phyloP scores from a whole-genome alignment of 768 basidiomycete genomes.

The Lentinula lateritia region DNA sequence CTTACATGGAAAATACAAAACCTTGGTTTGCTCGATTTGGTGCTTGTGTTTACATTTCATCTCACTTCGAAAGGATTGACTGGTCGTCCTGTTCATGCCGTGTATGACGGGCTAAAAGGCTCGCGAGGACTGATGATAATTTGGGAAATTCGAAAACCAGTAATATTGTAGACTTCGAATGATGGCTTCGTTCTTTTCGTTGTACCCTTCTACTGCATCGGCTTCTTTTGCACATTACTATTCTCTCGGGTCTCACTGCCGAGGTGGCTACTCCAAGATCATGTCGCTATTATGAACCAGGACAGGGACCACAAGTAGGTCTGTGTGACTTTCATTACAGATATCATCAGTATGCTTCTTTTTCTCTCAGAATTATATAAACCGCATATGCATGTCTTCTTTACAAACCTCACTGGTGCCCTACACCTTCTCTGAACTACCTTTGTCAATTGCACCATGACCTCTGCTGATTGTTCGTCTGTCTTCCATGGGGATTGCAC shows the following conservation, averaged over 20 bases:
- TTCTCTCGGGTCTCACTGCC: background rate
- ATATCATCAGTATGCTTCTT: constrained; percentile 1
- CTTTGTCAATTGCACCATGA: background rate
- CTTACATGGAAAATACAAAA: background rate
- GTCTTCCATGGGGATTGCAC: background rate
- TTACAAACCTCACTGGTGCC: background rate
- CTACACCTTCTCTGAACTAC: background rate
- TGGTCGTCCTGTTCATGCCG: background rate
- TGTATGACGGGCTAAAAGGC: background rate
- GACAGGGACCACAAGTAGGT: background rate
- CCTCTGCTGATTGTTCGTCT: background rate
- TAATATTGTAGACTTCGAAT: background rate
- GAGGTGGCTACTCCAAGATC: background rate
- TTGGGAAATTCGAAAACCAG: background rate
- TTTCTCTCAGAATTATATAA: background rate
- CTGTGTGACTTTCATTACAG: constrained; percentile 3
- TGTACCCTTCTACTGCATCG: background rate
- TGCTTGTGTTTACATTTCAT: background rate
- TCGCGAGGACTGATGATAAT: background rate
- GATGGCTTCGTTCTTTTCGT: background rate
- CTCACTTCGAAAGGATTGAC: background rate
- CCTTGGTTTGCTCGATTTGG: background rate
- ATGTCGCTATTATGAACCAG: background rate
- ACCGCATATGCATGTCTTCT: background rate
- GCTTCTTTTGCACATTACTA: background rate